phyloP scores from a whole-genome alignment of 2,329 filamentous ascomycete species.

The Bipolaris victoriae region DNA sequence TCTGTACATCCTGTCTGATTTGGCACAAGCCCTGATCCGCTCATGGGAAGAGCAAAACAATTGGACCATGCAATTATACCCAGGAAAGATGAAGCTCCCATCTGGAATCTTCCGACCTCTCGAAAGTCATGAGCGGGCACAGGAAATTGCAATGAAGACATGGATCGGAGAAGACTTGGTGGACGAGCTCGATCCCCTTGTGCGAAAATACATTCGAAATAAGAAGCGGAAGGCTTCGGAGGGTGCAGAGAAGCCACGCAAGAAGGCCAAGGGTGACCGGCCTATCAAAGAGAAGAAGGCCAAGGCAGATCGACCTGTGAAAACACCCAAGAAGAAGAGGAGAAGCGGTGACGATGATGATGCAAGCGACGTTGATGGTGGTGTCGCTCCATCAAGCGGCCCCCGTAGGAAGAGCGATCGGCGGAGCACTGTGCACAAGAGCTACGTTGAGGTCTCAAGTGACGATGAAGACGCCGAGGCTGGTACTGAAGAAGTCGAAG shows the following conservation, averaged over 20 bases:
- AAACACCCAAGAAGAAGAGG: slow-evolving; percentile 49
- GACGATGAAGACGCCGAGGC: slow-evolving; percentile 50
- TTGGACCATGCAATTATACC: slow-evolving; percentile 84
- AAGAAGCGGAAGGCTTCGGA: slow-evolving; percentile 54
- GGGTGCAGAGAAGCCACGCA: slow-evolving; percentile 37
- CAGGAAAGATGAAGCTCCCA: slow-evolving; percentile 81
- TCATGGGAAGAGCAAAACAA: slow-evolving; percentile 85
- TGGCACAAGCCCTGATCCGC: slow-evolving; percentile 80
- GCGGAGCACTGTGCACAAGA: slow-evolving; percentile 48
- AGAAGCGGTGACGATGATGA: slow-evolving; percentile 40
- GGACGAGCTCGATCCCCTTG: slow-evolving; percentile 76
- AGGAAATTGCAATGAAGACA: slow-evolving; percentile 84
- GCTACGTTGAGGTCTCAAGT: slow-evolving; percentile 54
- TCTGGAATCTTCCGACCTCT: slow-evolving; percentile 77
- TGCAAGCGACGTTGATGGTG: slow-evolving; percentile 39
- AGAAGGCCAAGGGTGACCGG: slow-evolving; percentile 44
- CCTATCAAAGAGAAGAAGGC: slow-evolving; percentile 40
- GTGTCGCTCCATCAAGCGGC: slow-evolving; percentile 47
- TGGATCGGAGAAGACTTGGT: slow-evolving; percentile 78
- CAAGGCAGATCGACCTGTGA: slow-evolving; percentile 39
- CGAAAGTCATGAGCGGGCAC: slow-evolving; percentile 76
- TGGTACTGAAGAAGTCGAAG: slow-evolving; percentile 33
- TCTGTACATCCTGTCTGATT: slow-evolving; percentile 85
- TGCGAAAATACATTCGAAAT: slow-evolving; percentile 71
- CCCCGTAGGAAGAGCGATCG: slow-evolving; percentile 52